Evolutionary conservation across 2,329 filamentous ascomycete species (phyloP).

Genomic region (Ophiosphaerella narmari): DNA sequence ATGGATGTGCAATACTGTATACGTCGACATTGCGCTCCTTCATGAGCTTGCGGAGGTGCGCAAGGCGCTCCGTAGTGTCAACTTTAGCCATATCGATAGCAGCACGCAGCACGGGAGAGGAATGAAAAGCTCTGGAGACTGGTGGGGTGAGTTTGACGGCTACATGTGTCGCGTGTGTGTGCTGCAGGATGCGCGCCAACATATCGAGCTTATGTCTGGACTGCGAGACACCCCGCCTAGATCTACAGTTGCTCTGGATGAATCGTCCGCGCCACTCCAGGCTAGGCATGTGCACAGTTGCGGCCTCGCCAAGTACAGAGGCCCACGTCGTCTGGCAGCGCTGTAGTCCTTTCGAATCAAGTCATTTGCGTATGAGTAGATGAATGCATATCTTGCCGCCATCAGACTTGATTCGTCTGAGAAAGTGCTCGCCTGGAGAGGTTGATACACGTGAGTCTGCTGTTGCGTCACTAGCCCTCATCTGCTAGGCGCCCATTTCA

Average conservation of each 20-base stretch:
- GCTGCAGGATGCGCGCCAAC: constrained; percentile 36
- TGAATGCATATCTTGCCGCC: too few relatives aligned
- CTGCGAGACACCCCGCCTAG: constrained; percentile 25
- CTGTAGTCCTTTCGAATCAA: too few relatives aligned
- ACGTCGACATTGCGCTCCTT: constrained; percentile 83
- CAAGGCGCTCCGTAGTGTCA: constrained; percentile 76
- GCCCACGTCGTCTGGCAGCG: too few relatives aligned
- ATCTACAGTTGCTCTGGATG: constrained; percentile 11
- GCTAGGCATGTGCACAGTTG: background rate
- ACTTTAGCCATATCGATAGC: constrained; percentile 73
- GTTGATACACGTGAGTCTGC: too few relatives aligned
- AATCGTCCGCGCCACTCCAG: background rate
- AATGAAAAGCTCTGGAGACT: constrained; percentile 35
- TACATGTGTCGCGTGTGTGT: constrained; percentile 39
- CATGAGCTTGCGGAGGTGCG: constrained; percentile 83
- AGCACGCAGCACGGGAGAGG: constrained; percentile 28
- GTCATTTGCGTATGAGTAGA: too few relatives aligned
- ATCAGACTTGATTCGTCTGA: too few relatives aligned
- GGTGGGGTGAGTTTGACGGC: constrained; percentile 16
- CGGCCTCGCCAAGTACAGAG: background rate
- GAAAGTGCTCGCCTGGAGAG: too few relatives aligned
- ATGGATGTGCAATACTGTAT: constrained; percentile 67
- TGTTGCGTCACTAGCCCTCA: too few relatives aligned
- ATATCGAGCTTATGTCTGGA: constrained; percentile 33
- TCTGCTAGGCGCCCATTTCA: background rate